Base-by-base conservation (phyloP, 805 yeast species). In the Ogataea kodamae region DNA sequence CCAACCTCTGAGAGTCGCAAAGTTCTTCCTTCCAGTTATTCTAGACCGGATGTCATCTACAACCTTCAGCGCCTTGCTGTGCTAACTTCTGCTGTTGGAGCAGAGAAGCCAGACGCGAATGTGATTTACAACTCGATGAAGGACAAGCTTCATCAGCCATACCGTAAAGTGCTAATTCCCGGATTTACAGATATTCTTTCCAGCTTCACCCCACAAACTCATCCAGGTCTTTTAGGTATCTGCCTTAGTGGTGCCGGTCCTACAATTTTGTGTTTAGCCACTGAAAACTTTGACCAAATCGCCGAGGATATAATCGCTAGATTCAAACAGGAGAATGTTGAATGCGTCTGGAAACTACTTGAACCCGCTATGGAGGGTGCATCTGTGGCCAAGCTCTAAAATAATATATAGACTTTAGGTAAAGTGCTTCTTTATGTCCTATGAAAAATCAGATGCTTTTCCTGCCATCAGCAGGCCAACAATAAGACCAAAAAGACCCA, bases 231-330 rank as follows among this genome's bases (percentile, higher is more conserved):
- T 29, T 70, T 92, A 39, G 98, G 98, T 33, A 86, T 92, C 49
- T 92, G 98, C 58, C 70, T 92, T 39, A 83, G 95, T 17, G 98
- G 98, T 33, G 98, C 98, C 5, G 98, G 98, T 6, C 98, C 98
- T 37, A 92, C 98, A 6, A 89, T 92, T 37, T 67, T 92, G 44
- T 95, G 96, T 25, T 71, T 92, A 43, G 97, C 98, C 4, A 88
- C 96, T 4, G 81, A 75, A 12, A 84, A 86, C 58, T 92, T 78
- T 49, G 96, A 88, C 6, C 70, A 65, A 9, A 88, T 92, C 49
- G 96, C 98, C 6, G 55, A 59, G 5, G 84, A 78, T 33, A 88
- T 92, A 43, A 70, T 87, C 30, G 62, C 63, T 35, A 71, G 85
- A 38, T 89, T 92, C 62, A 59, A 68, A 33, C 65, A 76, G 43